Evolutionary conservation across 2,329 filamentous ascomycete species (phyloP), one percentile per base, ranked within the genome.

Genomic region (Penicillium sp.): DNA sequence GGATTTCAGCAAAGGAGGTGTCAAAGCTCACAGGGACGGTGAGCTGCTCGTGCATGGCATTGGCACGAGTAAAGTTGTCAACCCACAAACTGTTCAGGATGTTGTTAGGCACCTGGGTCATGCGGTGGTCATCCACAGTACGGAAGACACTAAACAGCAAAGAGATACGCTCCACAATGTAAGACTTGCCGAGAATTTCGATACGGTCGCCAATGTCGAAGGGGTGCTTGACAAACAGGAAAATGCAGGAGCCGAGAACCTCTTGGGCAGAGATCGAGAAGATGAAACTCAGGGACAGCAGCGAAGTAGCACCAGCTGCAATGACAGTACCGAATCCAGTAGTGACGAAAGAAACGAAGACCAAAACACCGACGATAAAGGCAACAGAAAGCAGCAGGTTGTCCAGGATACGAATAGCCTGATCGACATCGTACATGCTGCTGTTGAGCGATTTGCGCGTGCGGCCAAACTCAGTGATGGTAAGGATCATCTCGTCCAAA

Each of bases 171-270:
- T 97, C 90, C 9, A 98, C 93, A 4, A 89, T 78, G 59, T 95
- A 83, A 60, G 83, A 79, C 57, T 85, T 79, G 12, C 69, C 69
- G 45, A 68, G 74, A 56, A 97, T 87, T 62, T 96, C 90, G 38
- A 97, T 88, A 24, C 93, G 86, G 68, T 98, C 93, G 53, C 92
- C 91, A 20, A 97, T 90, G 67, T 98, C 93, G 68, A 88, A 97
- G 0, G 93, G 92, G 68, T 98, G 93, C 77, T 98, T 98, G 76
- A 97, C 89, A 64, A 98, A 98, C 1, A 98, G 76, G 76, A 98
- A 98, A 64, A 98, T 95, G 75, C 92, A 97, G 32, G 91, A 96
- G 64, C 92, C 92, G n/a, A 98, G 81, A 56, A 98, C 87, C 71
- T 98, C 93, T 71, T 96, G 91, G 3, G 87, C 86, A 1, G 91